Evolutionary conservation across 768 basidiomycete species (phyloP).

Genomic region (Tulasnella sp.): DNA sequence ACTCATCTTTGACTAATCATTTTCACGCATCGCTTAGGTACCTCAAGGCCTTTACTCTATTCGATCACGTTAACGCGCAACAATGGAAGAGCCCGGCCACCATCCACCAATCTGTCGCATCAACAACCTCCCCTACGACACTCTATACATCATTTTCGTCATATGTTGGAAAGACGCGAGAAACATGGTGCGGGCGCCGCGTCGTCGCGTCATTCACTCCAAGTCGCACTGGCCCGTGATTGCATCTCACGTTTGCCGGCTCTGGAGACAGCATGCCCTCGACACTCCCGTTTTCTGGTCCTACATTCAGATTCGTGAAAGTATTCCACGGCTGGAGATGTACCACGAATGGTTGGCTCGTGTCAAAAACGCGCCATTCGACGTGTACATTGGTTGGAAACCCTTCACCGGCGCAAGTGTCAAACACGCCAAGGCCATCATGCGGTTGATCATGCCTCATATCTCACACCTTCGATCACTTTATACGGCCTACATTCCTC

Average conservation of each 20-base stretch:
- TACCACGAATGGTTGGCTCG: neutral
- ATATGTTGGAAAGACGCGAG: neutral
- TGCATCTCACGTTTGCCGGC: neutral
- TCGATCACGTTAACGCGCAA: no score
- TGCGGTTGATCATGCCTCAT: neutral
- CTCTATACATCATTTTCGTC: neutral
- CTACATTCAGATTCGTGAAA: neutral
- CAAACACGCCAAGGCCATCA: neutral
- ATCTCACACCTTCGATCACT: constrained; percentile 32
- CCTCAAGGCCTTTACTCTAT: no score
- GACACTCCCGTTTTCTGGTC: constrained; percentile 27
- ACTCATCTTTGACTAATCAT: no score
- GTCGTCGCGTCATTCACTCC: no score
- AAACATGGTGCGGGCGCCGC: no score
- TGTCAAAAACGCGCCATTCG: neutral
- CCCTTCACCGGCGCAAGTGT: neutral
- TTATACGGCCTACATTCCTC: neutral
- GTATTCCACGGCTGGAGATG: neutral
- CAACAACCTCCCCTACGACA: neutral
- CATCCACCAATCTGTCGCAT: neutral
- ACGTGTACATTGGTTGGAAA: neutral
- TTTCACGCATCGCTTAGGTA: no score
- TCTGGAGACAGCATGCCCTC: constrained; percentile 23
- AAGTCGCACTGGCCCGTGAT: neutral
- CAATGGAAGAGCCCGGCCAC: no score